Base-by-base conservation (phyloP, 2,329 filamentous ascomycete species). In the Nigrograna mackinnonii region DNA sequence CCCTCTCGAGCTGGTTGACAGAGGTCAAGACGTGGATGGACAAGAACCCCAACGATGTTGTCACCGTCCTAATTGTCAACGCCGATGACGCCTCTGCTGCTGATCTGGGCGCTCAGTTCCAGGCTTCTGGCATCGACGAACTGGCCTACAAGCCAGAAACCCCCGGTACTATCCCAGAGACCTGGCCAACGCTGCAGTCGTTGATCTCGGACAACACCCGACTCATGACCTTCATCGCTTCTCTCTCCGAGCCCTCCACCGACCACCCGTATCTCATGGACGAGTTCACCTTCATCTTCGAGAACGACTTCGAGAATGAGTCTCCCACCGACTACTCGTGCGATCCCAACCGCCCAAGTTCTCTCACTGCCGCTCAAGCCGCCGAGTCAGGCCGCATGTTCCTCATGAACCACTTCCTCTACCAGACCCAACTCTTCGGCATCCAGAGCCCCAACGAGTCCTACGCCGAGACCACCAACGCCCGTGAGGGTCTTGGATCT, bases 391-490 rank as follows among this genome's bases (percentile, higher is more conserved):
- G 80, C 53, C 78, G 82, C 55, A 77, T 94, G 64, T 82, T 87
- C 19, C 73, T 94, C 7, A 78, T 89, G 73, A 94, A 94, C 74
- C 89, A 94, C 71, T 92, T 94, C 73, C 78, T 86, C 39, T 84
- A 91, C 72, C 71, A 76, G 43, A 68, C 62, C 4, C 61, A 83
- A 17, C 63, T 73, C 1, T 65, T 70, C 39, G 63, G 62, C 16
- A 66, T 70, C 28, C 56, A 68, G 47, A 57, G 52, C 21, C 66
- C 67, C n/a, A 65, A 75, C 14, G 66, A 77, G 4, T 75, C 74
- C 45, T 79, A 60, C 35, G 60, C 89, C 55, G 69, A 80, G 6
- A 79, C 74, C 7, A 89, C 87, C 30, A 92, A 92, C 65, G 82
- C 78, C 24, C 73, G 83, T 6, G 74, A 69, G 9, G 83, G 79